Base-by-base conservation (phyloP, 768 basidiomycete genomes). In the Suillus paluster region DNA sequence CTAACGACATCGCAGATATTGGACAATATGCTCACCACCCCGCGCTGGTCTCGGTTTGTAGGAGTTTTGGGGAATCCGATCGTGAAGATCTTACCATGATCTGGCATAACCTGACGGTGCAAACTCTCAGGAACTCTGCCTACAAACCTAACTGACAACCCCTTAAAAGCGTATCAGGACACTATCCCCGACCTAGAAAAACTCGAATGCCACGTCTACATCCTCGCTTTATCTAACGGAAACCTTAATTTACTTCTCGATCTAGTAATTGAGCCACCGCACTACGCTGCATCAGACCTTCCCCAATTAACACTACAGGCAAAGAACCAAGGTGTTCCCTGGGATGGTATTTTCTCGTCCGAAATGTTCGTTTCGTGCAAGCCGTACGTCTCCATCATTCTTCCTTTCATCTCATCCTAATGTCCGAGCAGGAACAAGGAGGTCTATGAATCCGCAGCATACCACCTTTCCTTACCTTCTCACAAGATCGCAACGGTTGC, bases 331-430 rank as follows among this genome's bases (percentile, higher is more conserved):
- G 76, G 80, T 17, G 74, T 89, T 3, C 88, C 88, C 0, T 89
- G 86, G 88, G 87, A 90, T 60, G 77, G 79, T 1, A 72, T 90
- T 23, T 80, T 91, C 60, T 87, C 87, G 1, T 75, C 82, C 1
- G 86, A 87, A 60, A 74, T 89, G 15, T 86, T 89, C 55, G 76
- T 78, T 7, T 81, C 83, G 0, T 89, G 83, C 77, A 90, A 91
- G 68, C 86, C 88, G 88, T 89, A 48, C 48, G 84, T 74, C 6
- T 21, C 9, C 30, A 36, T 33, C 36, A 5, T 36, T 11, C 11
- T 14, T 1, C 15, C 5, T 41, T 45, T 21, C n/a, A n/a, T 7
- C 57, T 45, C 57, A 45, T 38, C 33, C 41, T 53, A 25, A n/a
- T 53, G 15, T 36, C 17, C 36, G 10, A 52, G 11, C 14, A 72